Conservation (phyloP, 2,329 filamentous ascomycete species). For the Drechslerella coelobrocha region DNA sequence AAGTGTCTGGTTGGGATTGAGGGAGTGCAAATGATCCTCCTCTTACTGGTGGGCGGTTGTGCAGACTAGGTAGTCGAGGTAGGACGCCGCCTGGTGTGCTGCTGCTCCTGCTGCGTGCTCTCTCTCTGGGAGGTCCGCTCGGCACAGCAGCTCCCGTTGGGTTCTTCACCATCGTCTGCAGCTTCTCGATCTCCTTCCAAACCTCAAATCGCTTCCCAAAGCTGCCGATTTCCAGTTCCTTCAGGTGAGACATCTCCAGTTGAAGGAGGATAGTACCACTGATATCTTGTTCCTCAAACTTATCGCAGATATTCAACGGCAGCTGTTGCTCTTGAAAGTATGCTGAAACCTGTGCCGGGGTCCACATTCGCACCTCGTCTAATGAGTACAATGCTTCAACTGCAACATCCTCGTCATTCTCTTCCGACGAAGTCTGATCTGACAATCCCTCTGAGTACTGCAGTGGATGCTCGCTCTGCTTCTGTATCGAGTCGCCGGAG, state of each 20-base stretch:
- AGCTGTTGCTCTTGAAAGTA: conserved; percentile 85
- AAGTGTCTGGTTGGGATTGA: conserved; percentile 21
- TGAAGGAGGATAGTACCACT: conserved; percentile 83
- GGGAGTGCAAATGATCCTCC: conserved; percentile 45
- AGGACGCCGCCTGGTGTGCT: conserved; percentile 53
- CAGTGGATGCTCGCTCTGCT: conserved; percentile 27
- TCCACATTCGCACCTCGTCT: conserved; percentile 80
- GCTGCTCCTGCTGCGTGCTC: conserved; percentile 51
- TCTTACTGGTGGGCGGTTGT: conserved; percentile 51
- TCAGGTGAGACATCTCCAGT: conserved; percentile 54
- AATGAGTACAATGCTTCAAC: conserved; percentile 57
- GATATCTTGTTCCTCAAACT: conserved; percentile 95
- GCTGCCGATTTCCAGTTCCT: conserved; percentile 54
- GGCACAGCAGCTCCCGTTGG: conserved; percentile 13
- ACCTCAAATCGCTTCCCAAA: conserved; percentile 55
- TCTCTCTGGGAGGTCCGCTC: conserved; percentile 17
- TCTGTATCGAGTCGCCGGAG: conserved; percentile 29
- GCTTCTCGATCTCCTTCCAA: conserved; percentile 55
- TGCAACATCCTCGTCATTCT: conserved; percentile 23
- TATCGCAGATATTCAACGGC: conserved; percentile 87
- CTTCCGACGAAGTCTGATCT: conserved; percentile 53
- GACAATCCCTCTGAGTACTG: conserved; percentile 56
- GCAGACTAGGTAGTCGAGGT: conserved; percentile 54
- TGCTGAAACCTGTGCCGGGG: conserved; percentile 80
- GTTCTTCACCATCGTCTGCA: conserved; percentile 50